phyloP scores from a whole-genome alignment of 108 stramenopile genomes.

The Cyclotella choctawhatcheeana region DNA sequence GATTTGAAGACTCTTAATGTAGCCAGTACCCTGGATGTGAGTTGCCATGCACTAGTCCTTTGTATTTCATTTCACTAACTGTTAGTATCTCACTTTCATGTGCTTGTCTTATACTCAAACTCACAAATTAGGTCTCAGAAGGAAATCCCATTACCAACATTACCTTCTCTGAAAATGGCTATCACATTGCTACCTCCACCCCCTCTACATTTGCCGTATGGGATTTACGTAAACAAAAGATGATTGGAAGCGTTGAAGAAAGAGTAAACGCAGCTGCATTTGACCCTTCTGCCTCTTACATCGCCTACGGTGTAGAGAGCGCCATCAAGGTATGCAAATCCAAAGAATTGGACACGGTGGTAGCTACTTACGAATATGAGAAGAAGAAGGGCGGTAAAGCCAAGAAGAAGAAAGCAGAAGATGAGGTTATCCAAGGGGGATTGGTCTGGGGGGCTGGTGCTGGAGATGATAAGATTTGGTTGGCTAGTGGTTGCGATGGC shows the following conservation, averaged over 20 bases:
- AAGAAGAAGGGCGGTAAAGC: slow-evolving; percentile 11
- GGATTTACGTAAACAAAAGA: slow-evolving; percentile 89
- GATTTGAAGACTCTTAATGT: slow-evolving; percentile 83
- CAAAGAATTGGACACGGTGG: slow-evolving; percentile 76
- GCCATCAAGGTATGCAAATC: slow-evolving; percentile 61
- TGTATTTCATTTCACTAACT: too few relatives aligned
- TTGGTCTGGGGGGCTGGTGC: slow-evolving; percentile 16
- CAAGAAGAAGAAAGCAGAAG: slow-evolving; percentile 23
- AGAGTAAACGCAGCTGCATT: slow-evolving; percentile 58
- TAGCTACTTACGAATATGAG: slow-evolving; percentile 31
- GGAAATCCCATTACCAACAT: slow-evolving; percentile 60
- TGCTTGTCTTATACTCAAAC: too few relatives aligned
- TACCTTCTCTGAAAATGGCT: slow-evolving; percentile 89
- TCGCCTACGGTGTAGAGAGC: slow-evolving; percentile 67
- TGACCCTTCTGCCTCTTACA: slow-evolving; percentile 72
- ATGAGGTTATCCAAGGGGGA: background rate
- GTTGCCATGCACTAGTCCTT: slow-evolving; percentile 4
- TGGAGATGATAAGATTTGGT: slow-evolving; percentile 30
- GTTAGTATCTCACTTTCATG: too few relatives aligned
- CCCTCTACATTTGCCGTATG: slow-evolving; percentile 55
- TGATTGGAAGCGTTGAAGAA: slow-evolving; percentile 49
- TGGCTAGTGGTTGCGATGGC: slow-evolving; percentile 46
- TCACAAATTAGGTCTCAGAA: slow-evolving; percentile 34
- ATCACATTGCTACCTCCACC: slow-evolving; percentile 68
- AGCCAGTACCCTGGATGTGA: slow-evolving; percentile 57